Evolutionary conservation across 768 basidiomycete species (phyloP).

Genomic region (Naematelia encephala): DNA sequence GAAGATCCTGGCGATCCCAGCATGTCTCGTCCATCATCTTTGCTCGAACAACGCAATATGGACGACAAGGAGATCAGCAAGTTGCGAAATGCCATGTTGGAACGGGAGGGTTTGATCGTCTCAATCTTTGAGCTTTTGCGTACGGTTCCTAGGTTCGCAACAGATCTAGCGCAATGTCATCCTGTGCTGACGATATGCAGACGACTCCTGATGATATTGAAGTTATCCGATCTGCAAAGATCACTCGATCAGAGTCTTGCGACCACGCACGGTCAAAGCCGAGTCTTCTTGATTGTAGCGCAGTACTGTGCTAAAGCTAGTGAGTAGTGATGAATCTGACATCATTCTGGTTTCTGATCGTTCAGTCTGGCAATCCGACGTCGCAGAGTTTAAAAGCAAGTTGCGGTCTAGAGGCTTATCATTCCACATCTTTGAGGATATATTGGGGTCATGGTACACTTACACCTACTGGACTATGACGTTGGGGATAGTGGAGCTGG

Average conservation of each 20-base stretch:
- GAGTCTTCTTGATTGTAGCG: constrained; percentile 87
- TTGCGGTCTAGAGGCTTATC: constrained; percentile 22
- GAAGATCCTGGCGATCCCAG: constrained; percentile 15
- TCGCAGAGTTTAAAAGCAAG: constrained; percentile 12
- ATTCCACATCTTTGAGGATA: constrained; percentile 14
- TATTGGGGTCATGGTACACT: constrained; percentile 18
- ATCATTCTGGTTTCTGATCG: background rate
- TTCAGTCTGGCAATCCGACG: constrained; percentile 35
- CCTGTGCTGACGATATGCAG: constrained; percentile 59
- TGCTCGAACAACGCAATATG: constrained; percentile 35
- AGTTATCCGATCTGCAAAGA: constrained; percentile 74
- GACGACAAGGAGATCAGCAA: constrained; percentile 73
- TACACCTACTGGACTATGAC: constrained; percentile 37
- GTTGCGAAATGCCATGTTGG: constrained; percentile 76
- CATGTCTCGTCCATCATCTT: constrained; percentile 19
- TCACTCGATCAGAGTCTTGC: constrained; percentile 77
- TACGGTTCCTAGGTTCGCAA: constrained; percentile 69
- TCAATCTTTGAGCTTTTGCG: constrained; percentile 85
- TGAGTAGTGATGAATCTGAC: background rate
- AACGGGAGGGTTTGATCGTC: constrained; percentile 73
- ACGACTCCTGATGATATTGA: constrained; percentile 55
- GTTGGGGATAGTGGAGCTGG: constrained; percentile 40
- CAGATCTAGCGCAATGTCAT: too few relatives aligned
- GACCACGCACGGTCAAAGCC: constrained; percentile 71
- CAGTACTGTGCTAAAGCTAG: constrained; percentile 66